Base-by-base conservation (phyloP, 2,329 filamentous ascomycete genomes). In the Botrytis pseudocinerea region DNA sequence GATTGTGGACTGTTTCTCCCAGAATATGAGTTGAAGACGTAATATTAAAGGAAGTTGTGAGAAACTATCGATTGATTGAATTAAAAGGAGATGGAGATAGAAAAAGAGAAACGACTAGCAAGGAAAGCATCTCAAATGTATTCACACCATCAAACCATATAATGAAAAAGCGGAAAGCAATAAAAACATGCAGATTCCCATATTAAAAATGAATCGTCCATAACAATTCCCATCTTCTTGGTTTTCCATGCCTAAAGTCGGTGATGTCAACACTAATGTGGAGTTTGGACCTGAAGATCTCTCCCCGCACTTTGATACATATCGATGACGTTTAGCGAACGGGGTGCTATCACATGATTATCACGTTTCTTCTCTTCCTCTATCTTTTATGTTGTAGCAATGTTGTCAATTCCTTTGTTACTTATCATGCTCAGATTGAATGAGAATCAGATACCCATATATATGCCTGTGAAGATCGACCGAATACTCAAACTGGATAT, bases 251-350 rank as follows among this genome's bases (percentile, higher is more conserved):
- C 59, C 63, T 51, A 38, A 35, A 51, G 16, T 46, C 9, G 46
- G 63, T 65, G 63, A 38, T 65, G 63, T 38, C 63, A 51, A 61
- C n/a, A 14, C 38, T 40, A 22, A 14, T 18, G 20, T 48, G 20
- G 28, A 48, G 28, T 35, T 6, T 65, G 20, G 28, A 9, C 28
- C 42, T 32, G 44, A 65, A 48, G 44, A 65, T 35, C 20, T 16
- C 12, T 38, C 63, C 44, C 63, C 63, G 28, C 44, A 38, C 38
- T n/a, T 57, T 51, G 10, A 48, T 44, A 14, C 7, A 8, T 38
- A 9, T 65, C 44, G 32, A 65, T 51, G 63, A 48, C 20, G 63
- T 46, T 65, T 48, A 65, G 40, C n/a, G 62, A 64, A 64, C 14
- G 4, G 4, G 8, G 2, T 35, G 0, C 1, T 2, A 1, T 64